Evolutionary conservation across 1,139 yeast species (phyloP).

Genomic region (Candida frijolesensis): DNA sequence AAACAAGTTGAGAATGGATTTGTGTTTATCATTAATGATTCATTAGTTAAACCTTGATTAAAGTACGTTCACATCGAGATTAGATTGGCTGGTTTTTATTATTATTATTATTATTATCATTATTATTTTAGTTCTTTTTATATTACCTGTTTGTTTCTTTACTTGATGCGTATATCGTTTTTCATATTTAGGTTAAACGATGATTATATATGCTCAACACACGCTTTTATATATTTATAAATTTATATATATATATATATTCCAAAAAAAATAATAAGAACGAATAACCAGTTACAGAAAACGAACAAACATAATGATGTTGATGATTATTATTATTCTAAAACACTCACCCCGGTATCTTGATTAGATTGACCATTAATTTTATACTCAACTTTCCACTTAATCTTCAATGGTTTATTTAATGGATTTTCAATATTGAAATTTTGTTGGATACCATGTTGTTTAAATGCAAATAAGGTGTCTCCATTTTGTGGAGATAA

Average conservation of each 20-base stretch:
- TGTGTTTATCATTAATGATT: conserved; percentile 50
- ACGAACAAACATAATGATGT: too few species aligned
- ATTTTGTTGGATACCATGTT: conserved; percentile 60
- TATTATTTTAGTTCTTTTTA: conserved; percentile 2
- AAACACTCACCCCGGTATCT: conserved; percentile 57
- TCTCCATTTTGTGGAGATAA: conserved; percentile 73
- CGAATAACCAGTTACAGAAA: too few species aligned
- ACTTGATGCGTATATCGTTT: too few species aligned
- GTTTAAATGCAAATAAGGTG: conserved; percentile 49
- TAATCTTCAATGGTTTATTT: conserved; percentile 60
- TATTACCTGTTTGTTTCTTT: not conserved
- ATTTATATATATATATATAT: not conserved
- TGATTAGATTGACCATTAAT: conserved; percentile 49
- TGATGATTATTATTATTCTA: conserved; percentile 16
- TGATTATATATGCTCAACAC: too few species aligned
- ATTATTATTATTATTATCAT: conserved; percentile 1
- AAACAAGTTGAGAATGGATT: conserved; percentile 62
- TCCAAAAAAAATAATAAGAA: not conserved
- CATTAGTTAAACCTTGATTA: conserved; percentile 31
- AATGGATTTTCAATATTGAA: conserved; percentile 58
- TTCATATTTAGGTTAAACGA: too few species aligned
- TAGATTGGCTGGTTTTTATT: not conserved
- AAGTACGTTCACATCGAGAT: not conserved
- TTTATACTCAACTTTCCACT: conserved; percentile 74
- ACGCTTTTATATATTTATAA: too few species aligned